Percentiles rank a stretch among this genome's conserved stretches.
Evolutionary conservation across 768 basidiomycete genomes (phyloP).

Genomic region (Russula foetens): DNA sequence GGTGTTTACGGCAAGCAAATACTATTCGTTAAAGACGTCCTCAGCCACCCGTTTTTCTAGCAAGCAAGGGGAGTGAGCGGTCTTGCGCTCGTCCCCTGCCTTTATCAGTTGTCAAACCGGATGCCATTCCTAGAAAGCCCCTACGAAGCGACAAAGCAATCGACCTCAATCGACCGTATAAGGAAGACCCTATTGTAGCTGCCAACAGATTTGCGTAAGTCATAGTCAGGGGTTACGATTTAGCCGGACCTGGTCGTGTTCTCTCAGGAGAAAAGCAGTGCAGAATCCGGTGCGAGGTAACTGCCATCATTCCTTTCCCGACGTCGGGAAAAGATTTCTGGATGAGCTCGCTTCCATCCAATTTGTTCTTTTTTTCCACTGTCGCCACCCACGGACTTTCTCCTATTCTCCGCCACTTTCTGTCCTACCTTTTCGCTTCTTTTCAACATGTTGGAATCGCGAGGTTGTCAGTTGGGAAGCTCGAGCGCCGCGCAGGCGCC

Average conservation of each 20-base stretch:
- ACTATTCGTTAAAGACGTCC: not conserved
- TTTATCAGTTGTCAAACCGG: not conserved
- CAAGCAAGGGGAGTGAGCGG: not conserved
- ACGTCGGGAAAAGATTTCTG: not conserved
- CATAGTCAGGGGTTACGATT: not conserved
- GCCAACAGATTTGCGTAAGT: not conserved
- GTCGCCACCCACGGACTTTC: not conserved
- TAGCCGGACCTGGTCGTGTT: not conserved
- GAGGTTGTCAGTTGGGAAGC: not conserved
- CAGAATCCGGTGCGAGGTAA: conserved; percentile 1
- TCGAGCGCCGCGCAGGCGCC: conserved; percentile 4
- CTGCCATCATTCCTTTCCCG: not conserved
- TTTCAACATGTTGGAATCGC: not conserved
- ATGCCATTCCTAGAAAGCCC: not conserved
- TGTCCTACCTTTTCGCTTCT: conserved; percentile 2
- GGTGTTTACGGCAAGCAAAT: conserved; percentile 8
- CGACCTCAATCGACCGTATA: not conserved
- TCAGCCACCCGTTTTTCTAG: not conserved
- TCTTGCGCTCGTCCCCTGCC: not conserved
- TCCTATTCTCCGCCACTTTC: not conserved
- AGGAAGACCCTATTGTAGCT: not conserved
- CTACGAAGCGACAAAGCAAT: not conserved
- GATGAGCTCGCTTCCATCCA: not conserved
- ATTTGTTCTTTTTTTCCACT: not conserved
- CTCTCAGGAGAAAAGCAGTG: conserved; percentile 9